Evolutionary conservation across 2,329 filamentous ascomycete genomes (phyloP).

Genomic region (Aspergillus uvarum): DNA sequence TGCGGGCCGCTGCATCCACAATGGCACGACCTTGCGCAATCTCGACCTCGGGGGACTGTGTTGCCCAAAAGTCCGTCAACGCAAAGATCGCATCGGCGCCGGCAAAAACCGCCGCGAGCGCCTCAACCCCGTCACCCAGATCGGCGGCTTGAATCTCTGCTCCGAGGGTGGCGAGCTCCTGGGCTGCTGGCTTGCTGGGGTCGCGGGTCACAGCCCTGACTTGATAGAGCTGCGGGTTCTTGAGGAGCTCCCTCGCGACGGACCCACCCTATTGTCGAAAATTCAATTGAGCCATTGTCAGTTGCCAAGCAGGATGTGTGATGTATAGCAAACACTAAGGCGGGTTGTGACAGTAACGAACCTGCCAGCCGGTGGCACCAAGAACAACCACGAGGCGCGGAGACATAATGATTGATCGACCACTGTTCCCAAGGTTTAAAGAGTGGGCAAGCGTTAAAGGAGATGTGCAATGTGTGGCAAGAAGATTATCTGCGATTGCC

Average conservation of each 20-base stretch:
- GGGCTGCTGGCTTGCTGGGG: conserved; percentile 24
- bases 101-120: conserved; percentile 5
- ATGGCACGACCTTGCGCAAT: conserved; percentile 12
- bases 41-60: conserved; percentile 10
- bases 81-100: conserved; percentile 13
- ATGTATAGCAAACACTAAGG: not conserved
- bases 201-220: conserved; percentile 52
- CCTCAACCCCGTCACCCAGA: conserved; percentile 5
- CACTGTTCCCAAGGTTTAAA: too few relatives aligned
- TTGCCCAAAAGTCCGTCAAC: conserved; percentile 17
- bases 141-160: conserved; percentile 24
- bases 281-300: not conserved
- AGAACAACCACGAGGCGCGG: conserved; percentile 12
- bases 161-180: conserved; percentile 21
- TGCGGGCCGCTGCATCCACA: conserved; percentile 12
- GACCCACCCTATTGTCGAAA: conserved; percentile 42
- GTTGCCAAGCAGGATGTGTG: too few relatives aligned
- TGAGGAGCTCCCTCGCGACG: conserved; percentile 47
- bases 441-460: too few relatives aligned
- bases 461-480: too few relatives aligned
- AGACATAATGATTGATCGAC: not conserved
- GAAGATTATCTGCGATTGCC: too few relatives aligned
- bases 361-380: conserved; percentile 16
- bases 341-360: not conserved
- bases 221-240: conserved; percentile 44